A percentile compares a stretch with the other conserved stretches of the same genome.
These are phyloP conservation scores for Thermothielavioides terrestris DNA, from an alignment of 495 filamentous ascomycete genomes.

Conservation along the genomic window DNA sequence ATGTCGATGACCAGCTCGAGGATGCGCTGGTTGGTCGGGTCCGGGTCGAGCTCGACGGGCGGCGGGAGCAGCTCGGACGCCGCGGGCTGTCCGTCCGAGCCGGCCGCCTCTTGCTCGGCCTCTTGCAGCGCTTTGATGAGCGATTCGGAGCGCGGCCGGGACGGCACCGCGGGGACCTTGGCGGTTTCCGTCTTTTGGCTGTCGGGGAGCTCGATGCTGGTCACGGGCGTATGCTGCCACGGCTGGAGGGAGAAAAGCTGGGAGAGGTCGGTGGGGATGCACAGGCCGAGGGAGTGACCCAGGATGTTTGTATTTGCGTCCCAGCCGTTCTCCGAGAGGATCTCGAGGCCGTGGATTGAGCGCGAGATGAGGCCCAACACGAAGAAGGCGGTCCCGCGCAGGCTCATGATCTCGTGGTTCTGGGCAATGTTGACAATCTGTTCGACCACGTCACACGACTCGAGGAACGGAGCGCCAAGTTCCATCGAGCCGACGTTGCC, in stretches of 20 bases:
- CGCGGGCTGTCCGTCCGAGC: neutral
- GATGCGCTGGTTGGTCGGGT: constrained; percentile 63
- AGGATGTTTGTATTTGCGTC: constrained; percentile 78
- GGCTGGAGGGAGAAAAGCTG: constrained; percentile 58
- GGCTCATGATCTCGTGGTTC: constrained; percentile 73
- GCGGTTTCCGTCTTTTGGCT: constrained; percentile 36
- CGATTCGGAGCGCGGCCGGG: constrained; percentile 25
- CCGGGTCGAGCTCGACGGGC: constrained; percentile 46
- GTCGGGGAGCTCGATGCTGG: constrained; percentile 32
- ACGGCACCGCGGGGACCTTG: constrained; percentile 25
- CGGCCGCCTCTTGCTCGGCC: constrained; percentile 21
- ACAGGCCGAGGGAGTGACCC: constrained; percentile 77
- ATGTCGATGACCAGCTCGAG: constrained; percentile 74
- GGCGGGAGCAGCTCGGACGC: constrained; percentile 12
- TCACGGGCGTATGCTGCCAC: constrained; percentile 39
- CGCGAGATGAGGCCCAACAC: constrained; percentile 87
- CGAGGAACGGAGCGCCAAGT: constrained; percentile 85
- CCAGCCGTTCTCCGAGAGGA: constrained; percentile 80
- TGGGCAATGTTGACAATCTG: constrained; percentile 82
- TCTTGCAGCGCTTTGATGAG: constrained; percentile 28
- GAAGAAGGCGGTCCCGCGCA: constrained; percentile 94
- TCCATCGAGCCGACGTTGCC: constrained; percentile 99
- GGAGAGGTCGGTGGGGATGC: constrained; percentile 69
- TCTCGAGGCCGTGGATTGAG: constrained; percentile 85
- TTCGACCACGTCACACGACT: constrained; percentile 75